Evolutionary conservation across 352 stramenopile species (phyloP).

Genomic region (Phytophthora syringae): DNA sequence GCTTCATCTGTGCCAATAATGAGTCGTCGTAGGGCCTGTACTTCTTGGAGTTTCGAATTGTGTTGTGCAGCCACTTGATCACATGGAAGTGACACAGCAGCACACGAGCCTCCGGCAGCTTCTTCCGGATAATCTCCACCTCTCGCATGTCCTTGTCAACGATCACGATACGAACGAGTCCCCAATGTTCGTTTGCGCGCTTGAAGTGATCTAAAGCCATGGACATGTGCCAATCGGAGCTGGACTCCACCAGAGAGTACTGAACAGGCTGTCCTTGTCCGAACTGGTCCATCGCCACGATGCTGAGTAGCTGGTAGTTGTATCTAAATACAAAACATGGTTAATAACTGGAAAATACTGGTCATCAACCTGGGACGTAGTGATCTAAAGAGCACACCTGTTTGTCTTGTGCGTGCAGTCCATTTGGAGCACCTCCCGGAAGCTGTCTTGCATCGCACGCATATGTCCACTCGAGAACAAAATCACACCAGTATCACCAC

Average conservation of each 20-base stretch:
- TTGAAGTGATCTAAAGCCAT: constrained; percentile 13
- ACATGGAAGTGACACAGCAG: constrained; percentile 15
- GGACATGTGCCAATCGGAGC: constrained; percentile 6
- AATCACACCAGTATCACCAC: constrained; percentile 4
- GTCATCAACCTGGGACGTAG: too few relatives aligned
- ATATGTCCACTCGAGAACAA: constrained; percentile 9
- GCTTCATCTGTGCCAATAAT: constrained; percentile 10
- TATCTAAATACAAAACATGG: constrained; percentile 9
- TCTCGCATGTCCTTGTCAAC: constrained; percentile 16
- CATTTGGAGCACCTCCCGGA: constrained; percentile 11
- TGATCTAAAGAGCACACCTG: background rate
- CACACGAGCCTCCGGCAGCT: background rate
- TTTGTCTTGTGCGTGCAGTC: constrained; percentile 16
- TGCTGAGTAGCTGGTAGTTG: constrained; percentile 7
- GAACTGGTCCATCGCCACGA: constrained; percentile 12
- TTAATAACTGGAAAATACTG: too few relatives aligned
- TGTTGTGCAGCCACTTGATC: constrained; percentile 21
- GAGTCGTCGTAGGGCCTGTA: constrained; percentile 4
- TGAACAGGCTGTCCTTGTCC: constrained; percentile 10
- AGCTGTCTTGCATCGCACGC: constrained; percentile 2
- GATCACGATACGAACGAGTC: constrained; percentile 8
- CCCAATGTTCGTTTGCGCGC: constrained; percentile 5
- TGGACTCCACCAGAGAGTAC: constrained; percentile 10
- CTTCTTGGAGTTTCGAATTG: constrained; percentile 1
- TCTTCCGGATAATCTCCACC: background rate